Conservation (phyloP, 192 early-diverging fungal species). For the Mortierella hygrophila region DNA sequence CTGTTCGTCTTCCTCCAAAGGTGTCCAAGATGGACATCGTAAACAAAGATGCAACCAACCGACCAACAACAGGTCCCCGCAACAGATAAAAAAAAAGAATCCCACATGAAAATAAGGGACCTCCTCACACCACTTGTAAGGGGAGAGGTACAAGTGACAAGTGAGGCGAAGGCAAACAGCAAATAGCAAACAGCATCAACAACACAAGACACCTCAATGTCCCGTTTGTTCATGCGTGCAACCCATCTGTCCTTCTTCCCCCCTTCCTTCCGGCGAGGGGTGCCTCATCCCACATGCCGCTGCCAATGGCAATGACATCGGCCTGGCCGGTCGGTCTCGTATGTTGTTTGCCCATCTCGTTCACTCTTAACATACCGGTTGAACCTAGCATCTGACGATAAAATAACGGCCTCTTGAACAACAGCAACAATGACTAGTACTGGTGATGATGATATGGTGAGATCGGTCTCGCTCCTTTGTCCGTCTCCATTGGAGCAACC, state of each 20-base stretch:
- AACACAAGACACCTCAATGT: background rate
- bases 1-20: no score
- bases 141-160: background rate
- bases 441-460: no score
- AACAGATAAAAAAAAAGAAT: background rate
- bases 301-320: background rate
- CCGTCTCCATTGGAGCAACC: background rate
- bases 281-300: background rate
- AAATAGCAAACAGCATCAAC: no score
- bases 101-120: slow-evolving; percentile 3
- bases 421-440: no score
- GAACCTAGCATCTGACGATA: no score
- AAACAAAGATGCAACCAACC: background rate
- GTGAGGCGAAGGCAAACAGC: no score
- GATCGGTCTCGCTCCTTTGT: background rate
- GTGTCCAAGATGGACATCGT: background rate
- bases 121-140: background rate
- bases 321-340: background rate
- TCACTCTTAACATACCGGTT: no score
- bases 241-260: background rate
- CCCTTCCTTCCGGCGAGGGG: background rate
- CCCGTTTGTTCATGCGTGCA: background rate
- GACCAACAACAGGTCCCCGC: background rate
- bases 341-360: background rate
- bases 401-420: no score